Percentiles rank a stretch among this genome's conserved stretches.
These are phyloP conservation scores for Trichoderma breve DNA, from an alignment of 2,329 filamentous ascomycete genomes.

Conservation along the genomic window DNA sequence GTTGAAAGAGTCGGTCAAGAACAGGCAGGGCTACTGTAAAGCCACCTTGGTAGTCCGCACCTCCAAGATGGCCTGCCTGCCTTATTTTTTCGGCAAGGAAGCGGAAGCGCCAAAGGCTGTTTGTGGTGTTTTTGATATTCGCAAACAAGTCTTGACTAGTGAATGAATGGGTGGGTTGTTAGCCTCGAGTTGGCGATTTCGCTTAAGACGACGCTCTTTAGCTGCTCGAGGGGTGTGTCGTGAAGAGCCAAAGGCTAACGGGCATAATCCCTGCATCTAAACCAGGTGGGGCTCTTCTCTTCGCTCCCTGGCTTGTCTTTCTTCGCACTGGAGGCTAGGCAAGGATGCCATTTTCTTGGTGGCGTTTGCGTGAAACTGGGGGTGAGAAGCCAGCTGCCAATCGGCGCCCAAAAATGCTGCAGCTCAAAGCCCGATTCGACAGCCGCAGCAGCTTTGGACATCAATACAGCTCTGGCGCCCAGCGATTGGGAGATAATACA, in stretches of 20 bases:
- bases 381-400: conserved; percentile 21
- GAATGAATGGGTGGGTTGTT: conserved; percentile 13
- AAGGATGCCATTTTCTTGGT: conserved; percentile 1
- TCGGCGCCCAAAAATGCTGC: conserved; percentile 21
- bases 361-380: conserved; percentile 14
- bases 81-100: conserved; percentile 3
- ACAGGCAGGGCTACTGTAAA: neutral
- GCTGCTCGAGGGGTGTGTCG: conserved; percentile 15
- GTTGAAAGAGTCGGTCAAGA: conserved; percentile 21
- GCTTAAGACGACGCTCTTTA: conserved; percentile 8
- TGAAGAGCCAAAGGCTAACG: neutral
- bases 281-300: neutral
- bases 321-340: neutral
- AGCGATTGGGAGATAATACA: conserved; percentile 26
- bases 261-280: neutral
- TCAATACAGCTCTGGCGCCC: conserved; percentile 26
- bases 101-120: neutral
- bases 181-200: conserved; percentile 12
- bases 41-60: conserved; percentile 8
- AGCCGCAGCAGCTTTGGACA: conserved; percentile 26
- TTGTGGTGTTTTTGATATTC: conserved; percentile 16
- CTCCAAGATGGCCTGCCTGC: conserved; percentile 1
- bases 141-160: conserved; percentile 1
- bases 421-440: conserved; percentile 24
- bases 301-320: neutral